Conservation (phyloP, 2,329 filamentous ascomycete genomes). For the Claviceps quebecensis region DNA sequence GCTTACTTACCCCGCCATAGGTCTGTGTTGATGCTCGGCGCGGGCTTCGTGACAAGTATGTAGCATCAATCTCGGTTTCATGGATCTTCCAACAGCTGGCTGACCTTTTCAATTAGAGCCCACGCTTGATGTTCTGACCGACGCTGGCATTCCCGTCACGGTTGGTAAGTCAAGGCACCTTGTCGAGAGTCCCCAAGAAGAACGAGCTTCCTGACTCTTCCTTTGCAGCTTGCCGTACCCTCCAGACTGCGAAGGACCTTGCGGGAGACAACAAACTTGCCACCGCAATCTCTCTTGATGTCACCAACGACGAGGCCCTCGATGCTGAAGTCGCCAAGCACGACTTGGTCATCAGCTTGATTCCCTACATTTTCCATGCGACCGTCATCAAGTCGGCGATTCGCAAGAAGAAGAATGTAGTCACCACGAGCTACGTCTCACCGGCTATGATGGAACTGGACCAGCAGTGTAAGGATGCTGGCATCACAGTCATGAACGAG, state of each 20-base stretch:
- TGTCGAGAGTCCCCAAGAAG: neutral
- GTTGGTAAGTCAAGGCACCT: constrained; percentile 32
- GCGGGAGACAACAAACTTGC: constrained; percentile 58
- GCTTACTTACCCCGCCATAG: constrained; percentile 1
- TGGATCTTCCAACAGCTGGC: neutral
- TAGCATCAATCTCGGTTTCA: neutral
- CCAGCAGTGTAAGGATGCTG: constrained; percentile 67
- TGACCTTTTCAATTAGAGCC: constrained; percentile 24
- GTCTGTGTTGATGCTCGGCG: constrained; percentile 29
- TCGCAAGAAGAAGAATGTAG: constrained; percentile 85
- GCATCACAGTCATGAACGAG: constrained; percentile 97
- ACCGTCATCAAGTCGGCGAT: constrained; percentile 89
- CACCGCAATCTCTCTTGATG: constrained; percentile 69
- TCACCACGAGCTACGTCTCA: constrained; percentile 88
- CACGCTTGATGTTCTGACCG: constrained; percentile 48
- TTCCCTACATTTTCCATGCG: constrained; percentile 84
- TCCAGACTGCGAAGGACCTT: constrained; percentile 64
- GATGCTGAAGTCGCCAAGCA: constrained; percentile 69
- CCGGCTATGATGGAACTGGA: constrained; percentile 87
- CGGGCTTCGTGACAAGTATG: constrained; percentile 39
- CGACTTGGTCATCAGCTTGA: constrained; percentile 68
- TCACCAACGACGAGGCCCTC: constrained; percentile 60
- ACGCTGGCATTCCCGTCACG: constrained; percentile 48
- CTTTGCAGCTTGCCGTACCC: constrained; percentile 59
- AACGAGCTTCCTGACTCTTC: neutral